These are phyloP conservation scores for Penicillium sp. DNA, from an alignment of 2,329 filamentous ascomycete species.

Conservation along the genomic window DNA sequence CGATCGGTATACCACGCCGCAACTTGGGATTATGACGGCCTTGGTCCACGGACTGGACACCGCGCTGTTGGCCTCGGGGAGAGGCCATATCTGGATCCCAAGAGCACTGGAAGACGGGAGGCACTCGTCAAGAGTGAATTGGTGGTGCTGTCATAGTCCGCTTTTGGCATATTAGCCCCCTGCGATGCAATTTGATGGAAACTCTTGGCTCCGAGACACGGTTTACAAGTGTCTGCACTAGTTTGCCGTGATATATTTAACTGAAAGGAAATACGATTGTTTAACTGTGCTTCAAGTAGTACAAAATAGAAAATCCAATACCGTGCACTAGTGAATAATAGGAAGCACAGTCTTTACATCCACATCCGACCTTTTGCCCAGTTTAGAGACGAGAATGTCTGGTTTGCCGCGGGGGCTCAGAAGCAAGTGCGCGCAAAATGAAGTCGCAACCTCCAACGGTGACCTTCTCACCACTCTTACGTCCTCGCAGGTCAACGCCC, in stretches of 20 bases:
- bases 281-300: too few species aligned
- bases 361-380: not conserved
- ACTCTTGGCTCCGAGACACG: too few species aligned
- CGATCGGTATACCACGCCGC: slow-evolving; percentile 54
- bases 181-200: not conserved
- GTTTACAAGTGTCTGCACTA: too few species aligned
- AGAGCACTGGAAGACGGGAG: slow-evolving; percentile 29
- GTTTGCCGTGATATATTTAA: too few species aligned
- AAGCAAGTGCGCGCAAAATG: not conserved
- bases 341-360: not conserved
- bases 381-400: not conserved
- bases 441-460: not conserved
- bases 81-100: slow-evolving; percentile 52
- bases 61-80: slow-evolving; percentile 56
- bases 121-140: slow-evolving; percentile 12
- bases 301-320: too few species aligned
- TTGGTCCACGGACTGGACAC: slow-evolving; percentile 49
- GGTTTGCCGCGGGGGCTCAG: not conserved
- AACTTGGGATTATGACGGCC: slow-evolving; percentile 50
- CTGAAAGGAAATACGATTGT: too few species aligned
- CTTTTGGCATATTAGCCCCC: not conserved
- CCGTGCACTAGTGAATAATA: not conserved
- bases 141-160: not conserved
- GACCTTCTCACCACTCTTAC: not conserved
- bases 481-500: not conserved